Evolutionary conservation across 2,329 filamentous ascomycete genomes (phyloP).

Genomic region (Chaetomium olivaceum): DNA sequence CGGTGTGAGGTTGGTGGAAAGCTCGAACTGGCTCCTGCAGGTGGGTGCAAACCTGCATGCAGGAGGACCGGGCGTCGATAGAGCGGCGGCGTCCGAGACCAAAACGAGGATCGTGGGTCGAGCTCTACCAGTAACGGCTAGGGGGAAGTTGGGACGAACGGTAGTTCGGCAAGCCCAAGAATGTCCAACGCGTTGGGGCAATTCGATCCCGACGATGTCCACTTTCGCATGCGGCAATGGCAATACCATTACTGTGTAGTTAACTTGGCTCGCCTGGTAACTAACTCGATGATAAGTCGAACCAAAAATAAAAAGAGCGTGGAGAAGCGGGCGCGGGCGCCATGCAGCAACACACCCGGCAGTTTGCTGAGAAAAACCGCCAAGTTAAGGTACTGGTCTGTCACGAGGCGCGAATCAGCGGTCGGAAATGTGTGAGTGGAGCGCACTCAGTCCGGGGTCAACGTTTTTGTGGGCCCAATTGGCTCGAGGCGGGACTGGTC

Average conservation of each 20-base stretch:
- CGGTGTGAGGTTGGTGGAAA: slow-evolving; percentile 11
- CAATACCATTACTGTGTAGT: no score
- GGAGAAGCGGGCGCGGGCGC: background rate
- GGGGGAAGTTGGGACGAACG: background rate
- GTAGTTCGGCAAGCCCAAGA: background rate
- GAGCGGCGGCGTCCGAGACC: background rate
- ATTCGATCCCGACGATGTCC: background rate
- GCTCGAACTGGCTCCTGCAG: slow-evolving; percentile 30
- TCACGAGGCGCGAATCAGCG: slow-evolving; percentile 2
- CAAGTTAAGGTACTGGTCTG: slow-evolving; percentile 3
- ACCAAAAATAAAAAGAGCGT: background rate
- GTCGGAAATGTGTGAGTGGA: slow-evolving; percentile 11
- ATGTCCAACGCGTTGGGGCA: background rate
- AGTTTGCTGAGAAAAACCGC: slow-evolving; percentile 5
- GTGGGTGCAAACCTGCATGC: slow-evolving; percentile 17
- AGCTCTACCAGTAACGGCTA: background rate
- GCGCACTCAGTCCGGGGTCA: background rate
- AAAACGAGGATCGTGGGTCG: background rate
- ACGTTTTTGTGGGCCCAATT: slow-evolving; percentile 3
- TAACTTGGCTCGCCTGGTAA: background rate
- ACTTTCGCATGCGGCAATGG: background rate
- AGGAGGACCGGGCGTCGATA: slow-evolving; percentile 9
- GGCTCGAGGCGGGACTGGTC: background rate
- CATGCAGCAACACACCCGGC: background rate
- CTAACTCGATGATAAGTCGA: background rate